Evolutionary conservation across 208 protist species (phyloP).

Genomic region (Naegleria gruberi): DNA sequence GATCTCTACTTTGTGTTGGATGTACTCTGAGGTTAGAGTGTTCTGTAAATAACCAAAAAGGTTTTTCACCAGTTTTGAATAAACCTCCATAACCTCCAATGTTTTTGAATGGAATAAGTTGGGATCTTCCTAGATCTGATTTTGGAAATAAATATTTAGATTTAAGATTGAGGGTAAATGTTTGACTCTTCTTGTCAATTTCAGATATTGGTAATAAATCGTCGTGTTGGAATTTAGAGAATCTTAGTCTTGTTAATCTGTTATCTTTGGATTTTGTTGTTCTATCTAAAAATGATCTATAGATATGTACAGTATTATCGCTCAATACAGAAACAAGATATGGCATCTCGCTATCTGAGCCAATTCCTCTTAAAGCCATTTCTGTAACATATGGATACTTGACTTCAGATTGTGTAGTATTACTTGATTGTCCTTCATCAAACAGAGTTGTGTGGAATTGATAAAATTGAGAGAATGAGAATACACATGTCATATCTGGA

Average conservation of each 20-base stretch:
- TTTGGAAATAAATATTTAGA: background rate
- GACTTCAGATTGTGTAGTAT: background rate
- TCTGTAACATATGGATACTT: slow-evolving; percentile 13
- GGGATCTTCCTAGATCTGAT: background rate
- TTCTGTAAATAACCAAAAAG: slow-evolving; percentile 6
- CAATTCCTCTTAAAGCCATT: slow-evolving; percentile 14
- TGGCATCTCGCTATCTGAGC: background rate
- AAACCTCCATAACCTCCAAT: background rate
- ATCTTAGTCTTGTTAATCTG: slow-evolving; percentile 21
- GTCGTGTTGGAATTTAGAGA: background rate
- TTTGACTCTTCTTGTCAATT: background rate
- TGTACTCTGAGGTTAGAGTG: background rate
- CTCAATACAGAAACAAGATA: slow-evolving; percentile 20
- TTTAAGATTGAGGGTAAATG: background rate
- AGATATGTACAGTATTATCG: slow-evolving; percentile 12
- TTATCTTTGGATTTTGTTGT: background rate
- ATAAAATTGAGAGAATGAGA: background rate
- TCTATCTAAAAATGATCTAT: slow-evolving; percentile 19
- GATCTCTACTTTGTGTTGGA: background rate
- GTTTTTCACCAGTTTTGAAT: background rate
- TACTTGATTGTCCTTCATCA: background rate
- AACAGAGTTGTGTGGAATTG: slow-evolving; percentile 6
- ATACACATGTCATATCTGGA: background rate
- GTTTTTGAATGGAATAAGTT: slow-evolving; percentile 15
- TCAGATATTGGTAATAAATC: background rate